Conservation (phyloP, 495 filamentous ascomycete species). For the Aspergillus taichungensis region DNA sequence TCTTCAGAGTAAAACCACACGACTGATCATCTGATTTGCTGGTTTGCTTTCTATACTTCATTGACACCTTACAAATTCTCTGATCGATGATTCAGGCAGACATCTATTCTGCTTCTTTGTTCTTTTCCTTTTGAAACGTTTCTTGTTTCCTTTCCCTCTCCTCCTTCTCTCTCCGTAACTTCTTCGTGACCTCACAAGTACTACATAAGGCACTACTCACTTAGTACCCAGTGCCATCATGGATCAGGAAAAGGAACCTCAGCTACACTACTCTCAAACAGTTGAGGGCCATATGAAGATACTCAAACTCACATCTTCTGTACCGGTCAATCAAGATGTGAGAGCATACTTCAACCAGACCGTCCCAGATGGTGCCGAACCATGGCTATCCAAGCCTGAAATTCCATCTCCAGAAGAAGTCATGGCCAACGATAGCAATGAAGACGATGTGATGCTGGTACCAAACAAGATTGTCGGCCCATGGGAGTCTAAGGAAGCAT, state of each 20-base stretch:
- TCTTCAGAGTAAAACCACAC: too few species aligned
- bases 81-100: too few species aligned
- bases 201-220: not conserved
- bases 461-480: constrained; percentile 33
- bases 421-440: constrained; percentile 17
- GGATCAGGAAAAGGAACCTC: not conserved
- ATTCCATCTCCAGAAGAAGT: constrained; percentile 39
- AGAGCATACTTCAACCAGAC: constrained; percentile 24
- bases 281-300: not conserved
- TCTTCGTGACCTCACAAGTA: too few species aligned
- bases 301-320: not conserved
- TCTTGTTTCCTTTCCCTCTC: not conserved
- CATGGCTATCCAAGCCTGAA: constrained; percentile 37
- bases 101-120: too few species aligned
- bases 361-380: constrained; percentile 8
- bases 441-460: constrained; percentile 19
- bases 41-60: too few species aligned
- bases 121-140: not conserved
- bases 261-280: not conserved
- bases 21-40: too few species aligned
- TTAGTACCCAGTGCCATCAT: not conserved
- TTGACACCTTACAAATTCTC: too few species aligned
- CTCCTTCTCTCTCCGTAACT: not conserved
- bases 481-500: constrained; percentile 42
- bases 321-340: constrained; percentile 20